Evolutionary conservation across 2,329 filamentous ascomycete species (phyloP).

Genomic region (Penicillium griseofulvum): DNA sequence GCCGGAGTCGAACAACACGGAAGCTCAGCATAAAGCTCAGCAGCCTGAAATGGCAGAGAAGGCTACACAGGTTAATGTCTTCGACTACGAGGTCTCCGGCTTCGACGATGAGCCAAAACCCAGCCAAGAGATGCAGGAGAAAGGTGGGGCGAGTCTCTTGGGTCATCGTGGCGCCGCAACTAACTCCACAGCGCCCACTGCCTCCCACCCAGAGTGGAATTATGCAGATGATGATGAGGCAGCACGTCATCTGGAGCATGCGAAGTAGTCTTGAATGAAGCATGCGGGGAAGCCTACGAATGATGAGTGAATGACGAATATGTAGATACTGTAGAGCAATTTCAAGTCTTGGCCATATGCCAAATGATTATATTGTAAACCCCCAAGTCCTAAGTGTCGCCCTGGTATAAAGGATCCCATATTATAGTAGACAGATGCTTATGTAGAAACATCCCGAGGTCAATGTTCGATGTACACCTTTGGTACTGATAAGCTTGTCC

Average conservation of each 20-base stretch:
- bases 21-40: neutral
- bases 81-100: constrained; percentile 39
- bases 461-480: neutral
- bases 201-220: constrained; percentile 10
- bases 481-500: constrained; percentile 11
- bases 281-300: constrained; percentile 10
- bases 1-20: constrained; percentile 1
- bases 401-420: neutral
- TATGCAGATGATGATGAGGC: constrained; percentile 10
- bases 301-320: constrained; percentile 18
- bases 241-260: constrained; percentile 15
- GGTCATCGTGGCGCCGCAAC: constrained; percentile 9
- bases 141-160: constrained; percentile 24
- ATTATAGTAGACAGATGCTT: neutral
- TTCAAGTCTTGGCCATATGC: neutral
- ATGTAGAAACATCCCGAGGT: neutral
- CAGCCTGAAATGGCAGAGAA: constrained; percentile 2
- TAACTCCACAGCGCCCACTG: constrained; percentile 6
- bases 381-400: neutral
- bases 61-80: constrained; percentile 34
- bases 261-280: constrained; percentile 1
- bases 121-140: constrained; percentile 44
- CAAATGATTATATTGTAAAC: neutral
- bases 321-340: constrained; percentile 5
- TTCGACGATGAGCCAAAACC: constrained; percentile 34